phyloP scores from a whole-genome alignment of 1,284 basidiomycete species.

The Dichomitus squalens region DNA sequence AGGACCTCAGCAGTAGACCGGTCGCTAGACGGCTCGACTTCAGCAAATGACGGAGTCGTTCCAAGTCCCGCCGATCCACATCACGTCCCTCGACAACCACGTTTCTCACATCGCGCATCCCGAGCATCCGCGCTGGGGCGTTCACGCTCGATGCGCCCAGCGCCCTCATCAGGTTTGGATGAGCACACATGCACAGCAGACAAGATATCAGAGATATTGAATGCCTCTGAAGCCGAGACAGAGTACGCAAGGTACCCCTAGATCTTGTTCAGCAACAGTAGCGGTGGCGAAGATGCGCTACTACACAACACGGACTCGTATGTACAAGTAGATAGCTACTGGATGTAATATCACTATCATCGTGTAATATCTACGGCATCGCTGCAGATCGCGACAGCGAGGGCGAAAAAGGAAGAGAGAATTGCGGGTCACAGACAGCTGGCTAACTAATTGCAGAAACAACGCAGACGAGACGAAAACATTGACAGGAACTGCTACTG shows the following conservation, averaged over 20 bases:
- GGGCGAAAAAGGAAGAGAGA: neutral
- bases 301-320: constrained; percentile 17
- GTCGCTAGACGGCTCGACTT: constrained; percentile 54
- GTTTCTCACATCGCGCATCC: neutral
- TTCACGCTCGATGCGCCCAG: neutral
- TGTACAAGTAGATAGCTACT: constrained; percentile 24
- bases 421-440: neutral
- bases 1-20: constrained; percentile 41
- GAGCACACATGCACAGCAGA: neutral
- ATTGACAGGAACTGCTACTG: neutral
- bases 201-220: neutral
- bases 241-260: neutral
- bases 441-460: neutral
- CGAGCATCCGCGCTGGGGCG: too few species aligned
- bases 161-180: neutral
- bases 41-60: too few species aligned
- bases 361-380: constrained; percentile 8
- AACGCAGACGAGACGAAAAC: neutral
- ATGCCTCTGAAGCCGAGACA: neutral
- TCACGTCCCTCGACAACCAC: neutral
- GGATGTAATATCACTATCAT: constrained; percentile 11
- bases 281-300: constrained; percentile 4
- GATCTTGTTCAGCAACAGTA: constrained; percentile 11
- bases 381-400: neutral
- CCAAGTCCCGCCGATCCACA: too few species aligned